Conservation (phyloP, 78 protist genomes). For the Blattamonas nauphoetae region DNA sequence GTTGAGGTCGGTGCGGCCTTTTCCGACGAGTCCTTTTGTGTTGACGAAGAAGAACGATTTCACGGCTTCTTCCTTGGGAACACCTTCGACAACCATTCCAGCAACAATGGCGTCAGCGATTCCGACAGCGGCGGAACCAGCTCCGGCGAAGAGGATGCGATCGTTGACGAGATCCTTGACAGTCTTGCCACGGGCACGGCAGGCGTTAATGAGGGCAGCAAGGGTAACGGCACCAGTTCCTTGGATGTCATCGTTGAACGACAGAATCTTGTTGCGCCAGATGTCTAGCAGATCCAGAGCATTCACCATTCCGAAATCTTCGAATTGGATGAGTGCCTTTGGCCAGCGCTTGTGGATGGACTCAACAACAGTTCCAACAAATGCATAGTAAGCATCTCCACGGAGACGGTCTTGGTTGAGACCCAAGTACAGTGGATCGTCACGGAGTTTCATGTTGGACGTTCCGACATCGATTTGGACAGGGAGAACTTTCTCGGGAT, state of each 20-base stretch:
- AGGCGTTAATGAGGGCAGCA: constrained; percentile 66
- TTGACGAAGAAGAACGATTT: constrained; percentile 63
- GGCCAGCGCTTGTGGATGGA: constrained; percentile 56
- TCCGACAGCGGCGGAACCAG: constrained; percentile 77
- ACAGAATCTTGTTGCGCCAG: constrained; percentile 49
- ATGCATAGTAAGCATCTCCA: constrained; percentile 54
- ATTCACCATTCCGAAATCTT: constrained; percentile 69
- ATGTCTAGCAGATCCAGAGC: constrained; percentile 51
- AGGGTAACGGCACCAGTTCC: constrained; percentile 73
- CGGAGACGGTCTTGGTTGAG: constrained; percentile 32
- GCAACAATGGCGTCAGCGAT: constrained; percentile 34
- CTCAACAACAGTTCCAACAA: constrained; percentile 72
- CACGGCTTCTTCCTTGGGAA: constrained; percentile 56
- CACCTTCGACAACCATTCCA: neutral
- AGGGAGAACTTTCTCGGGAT: constrained; percentile 72
- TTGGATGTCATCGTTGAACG: constrained; percentile 96
- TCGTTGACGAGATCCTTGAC: constrained; percentile 43
- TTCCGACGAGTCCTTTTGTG: constrained; percentile 37
- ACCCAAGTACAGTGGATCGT: constrained; percentile 80
- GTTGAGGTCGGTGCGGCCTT: constrained; percentile 51
- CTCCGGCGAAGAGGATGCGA: constrained; percentile 68
- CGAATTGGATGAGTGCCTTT: constrained; percentile 73
- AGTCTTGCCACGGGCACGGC: constrained; percentile 18
- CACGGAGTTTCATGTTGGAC: constrained; percentile 53
- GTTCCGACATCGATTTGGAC: constrained; percentile 89